A percentile compares a stretch with the other conserved stretches of the same genome.
These are phyloP conservation scores for Aspergillus nomiae DNA, from an alignment of 2,329 filamentous ascomycete species.

Conservation along the genomic window DNA sequence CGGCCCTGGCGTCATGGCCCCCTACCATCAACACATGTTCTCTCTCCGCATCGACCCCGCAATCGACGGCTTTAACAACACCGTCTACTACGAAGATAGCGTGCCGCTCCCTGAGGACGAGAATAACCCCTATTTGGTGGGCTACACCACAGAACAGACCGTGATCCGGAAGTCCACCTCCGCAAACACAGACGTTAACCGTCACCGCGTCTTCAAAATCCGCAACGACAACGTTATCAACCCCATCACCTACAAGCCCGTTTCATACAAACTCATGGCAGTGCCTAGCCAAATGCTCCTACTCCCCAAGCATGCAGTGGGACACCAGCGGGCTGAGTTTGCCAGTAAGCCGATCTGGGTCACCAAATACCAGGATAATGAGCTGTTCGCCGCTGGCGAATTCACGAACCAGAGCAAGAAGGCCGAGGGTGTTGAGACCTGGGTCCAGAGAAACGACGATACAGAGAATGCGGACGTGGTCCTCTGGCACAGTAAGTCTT, in stretches of 20 bases:
- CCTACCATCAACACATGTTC: slow-evolving; percentile 78
- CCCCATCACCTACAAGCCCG: slow-evolving; percentile 55
- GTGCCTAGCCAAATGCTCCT: slow-evolving; percentile 62
- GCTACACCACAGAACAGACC: slow-evolving; percentile 54
- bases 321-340: slow-evolving; percentile 56
- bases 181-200: slow-evolving; percentile 50
- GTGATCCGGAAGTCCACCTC: slow-evolving; percentile 50
- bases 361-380: slow-evolving; percentile 55
- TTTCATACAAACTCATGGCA: slow-evolving; percentile 59
- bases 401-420: slow-evolving; percentile 61
- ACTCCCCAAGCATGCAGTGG: slow-evolving; percentile 50
- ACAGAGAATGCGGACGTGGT: slow-evolving; percentile 50
- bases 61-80: slow-evolving; percentile 59
- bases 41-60: slow-evolving; percentile 66
- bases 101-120: slow-evolving; percentile 61
- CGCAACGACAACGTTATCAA: slow-evolving; percentile 56
- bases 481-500: slow-evolving; percentile 40
- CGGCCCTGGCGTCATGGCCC: slow-evolving; percentile 68
- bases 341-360: slow-evolving; percentile 59
- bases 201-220: slow-evolving; percentile 61
- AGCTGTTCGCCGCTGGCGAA: slow-evolving; percentile 57
- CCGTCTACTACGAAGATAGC: slow-evolving; percentile 60
- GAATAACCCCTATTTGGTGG: slow-evolving; percentile 53
- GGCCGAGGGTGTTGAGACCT: slow-evolving; percentile 57
- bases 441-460: slow-evolving; percentile 50